A percentile compares a stretch with the other conserved stretches of the same genome.
phyloP scores from a whole-genome alignment of 2,329 filamentous ascomycete genomes.

The Diaporthe caulivora region DNA sequence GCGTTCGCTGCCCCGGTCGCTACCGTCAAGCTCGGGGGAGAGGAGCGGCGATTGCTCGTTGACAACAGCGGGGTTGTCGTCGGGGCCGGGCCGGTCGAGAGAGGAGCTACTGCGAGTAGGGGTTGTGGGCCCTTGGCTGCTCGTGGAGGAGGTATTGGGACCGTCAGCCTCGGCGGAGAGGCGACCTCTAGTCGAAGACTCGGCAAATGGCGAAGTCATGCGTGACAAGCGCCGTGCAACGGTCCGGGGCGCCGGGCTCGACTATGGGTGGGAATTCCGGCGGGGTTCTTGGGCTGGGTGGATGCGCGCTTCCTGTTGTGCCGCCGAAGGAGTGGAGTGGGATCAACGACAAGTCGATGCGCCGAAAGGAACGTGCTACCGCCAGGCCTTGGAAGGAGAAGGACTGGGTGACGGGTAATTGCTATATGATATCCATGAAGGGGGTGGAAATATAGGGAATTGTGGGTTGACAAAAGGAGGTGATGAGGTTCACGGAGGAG shows the following conservation, averaged over 20 bases:
- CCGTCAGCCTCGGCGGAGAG: slow-evolving; percentile 45
- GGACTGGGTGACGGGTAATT: not conserved
- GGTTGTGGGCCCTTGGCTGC: slow-evolving; percentile 36
- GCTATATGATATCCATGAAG: slow-evolving; percentile 26
- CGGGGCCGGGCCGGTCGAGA: slow-evolving; percentile 40
- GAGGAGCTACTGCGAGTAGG: slow-evolving; percentile 42
- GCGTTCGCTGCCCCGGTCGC: slow-evolving; percentile 47
- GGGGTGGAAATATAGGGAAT: not conserved
- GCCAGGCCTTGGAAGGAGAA: not conserved
- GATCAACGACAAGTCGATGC: not conserved
- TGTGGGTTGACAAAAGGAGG: not conserved
- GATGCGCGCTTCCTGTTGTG: slow-evolving; percentile 12
- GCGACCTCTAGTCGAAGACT: slow-evolving; percentile 45
- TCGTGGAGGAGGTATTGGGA: slow-evolving; percentile 36
- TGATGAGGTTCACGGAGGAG: not conserved
- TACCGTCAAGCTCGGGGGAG: slow-evolving; percentile 50
- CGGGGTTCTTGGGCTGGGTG: not conserved
- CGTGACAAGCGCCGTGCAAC: slow-evolving; percentile 35
- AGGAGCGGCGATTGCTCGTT: slow-evolving; percentile 65
- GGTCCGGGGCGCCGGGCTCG: slow-evolving; percentile 6
- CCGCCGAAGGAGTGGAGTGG: slow-evolving; percentile 4
- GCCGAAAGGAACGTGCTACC: not conserved
- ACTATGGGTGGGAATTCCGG: not conserved
- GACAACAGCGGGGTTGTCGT: slow-evolving; percentile 44
- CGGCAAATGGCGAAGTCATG: slow-evolving; percentile 57